Evolutionary conservation across 2,329 filamentous ascomycete genomes (phyloP).

Genomic region (Fusarium subglutinans): DNA sequence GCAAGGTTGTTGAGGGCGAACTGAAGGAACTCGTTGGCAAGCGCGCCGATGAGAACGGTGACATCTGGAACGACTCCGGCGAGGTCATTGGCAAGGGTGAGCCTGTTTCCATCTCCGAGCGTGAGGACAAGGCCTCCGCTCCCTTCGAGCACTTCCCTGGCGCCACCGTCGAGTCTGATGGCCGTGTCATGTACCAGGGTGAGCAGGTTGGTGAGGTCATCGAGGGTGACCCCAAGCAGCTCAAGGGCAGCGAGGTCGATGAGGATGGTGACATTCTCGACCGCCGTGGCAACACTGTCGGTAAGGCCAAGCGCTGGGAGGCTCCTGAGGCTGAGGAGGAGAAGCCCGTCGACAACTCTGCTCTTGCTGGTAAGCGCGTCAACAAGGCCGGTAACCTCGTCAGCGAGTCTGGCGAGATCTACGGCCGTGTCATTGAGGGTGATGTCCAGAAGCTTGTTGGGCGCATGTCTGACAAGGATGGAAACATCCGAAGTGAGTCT

Average conservation of each 20-base stretch:
- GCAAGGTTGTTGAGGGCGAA: constrained; percentile 71
- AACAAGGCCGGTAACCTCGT: constrained; percentile 75
- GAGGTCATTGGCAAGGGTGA: constrained; percentile 74
- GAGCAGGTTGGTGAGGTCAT: constrained; percentile 68
- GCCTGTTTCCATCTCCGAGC: constrained; percentile 62
- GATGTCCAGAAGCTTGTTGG: constrained; percentile 70
- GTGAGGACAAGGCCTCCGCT: constrained; percentile 58
- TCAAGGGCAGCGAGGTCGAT: constrained; percentile 73
- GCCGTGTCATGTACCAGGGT: constrained; percentile 60
- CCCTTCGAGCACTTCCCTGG: constrained; percentile 69
- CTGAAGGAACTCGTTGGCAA: constrained; percentile 70
- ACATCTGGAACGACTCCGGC: constrained; percentile 76
- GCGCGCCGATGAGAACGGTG: constrained; percentile 71
- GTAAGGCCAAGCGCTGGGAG: constrained; percentile 75
- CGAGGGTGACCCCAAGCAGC: constrained; percentile 70
- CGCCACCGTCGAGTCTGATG: constrained; percentile 62
- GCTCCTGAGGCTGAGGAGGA: constrained; percentile 57
- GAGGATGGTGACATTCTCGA: constrained; percentile 76
- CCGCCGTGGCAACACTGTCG: constrained; percentile 72
- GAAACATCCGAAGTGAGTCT: constrained; percentile 77
- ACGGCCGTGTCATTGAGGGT: constrained; percentile 74
- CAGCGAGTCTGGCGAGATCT: constrained; percentile 63
- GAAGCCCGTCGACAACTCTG: constrained; percentile 67
- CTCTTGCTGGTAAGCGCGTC: constrained; percentile 74
- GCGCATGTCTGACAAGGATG: constrained; percentile 76